Conservation (phyloP, 2,329 filamentous ascomycete species). For the Teratosphaeria zuluensis region DNA sequence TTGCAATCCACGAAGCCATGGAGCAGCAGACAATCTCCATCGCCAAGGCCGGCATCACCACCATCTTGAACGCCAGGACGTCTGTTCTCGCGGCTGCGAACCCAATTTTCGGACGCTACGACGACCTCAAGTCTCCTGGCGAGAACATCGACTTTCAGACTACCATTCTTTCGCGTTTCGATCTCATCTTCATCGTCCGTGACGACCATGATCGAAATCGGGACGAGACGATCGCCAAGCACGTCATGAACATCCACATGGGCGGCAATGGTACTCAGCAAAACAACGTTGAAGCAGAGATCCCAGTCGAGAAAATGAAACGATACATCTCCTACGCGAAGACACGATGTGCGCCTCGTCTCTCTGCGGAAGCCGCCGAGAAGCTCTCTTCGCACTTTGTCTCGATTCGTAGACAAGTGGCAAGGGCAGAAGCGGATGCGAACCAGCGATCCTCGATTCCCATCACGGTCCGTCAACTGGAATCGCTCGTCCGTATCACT, state of each 20-base stretch:
- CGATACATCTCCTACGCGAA: slow-evolving; percentile 96
- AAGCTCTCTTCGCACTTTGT: slow-evolving; percentile 97
- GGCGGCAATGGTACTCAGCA: slow-evolving; percentile 75
- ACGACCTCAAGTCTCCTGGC: slow-evolving; percentile 93
- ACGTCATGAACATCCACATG: slow-evolving; percentile 98
- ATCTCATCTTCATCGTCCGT: slow-evolving; percentile 99
- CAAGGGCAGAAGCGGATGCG: slow-evolving; percentile 78
- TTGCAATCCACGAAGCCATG: slow-evolving; percentile 99
- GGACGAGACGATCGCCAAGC: slow-evolving; percentile 87
- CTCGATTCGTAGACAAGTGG: slow-evolving; percentile 87
- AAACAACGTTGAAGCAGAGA: slow-evolving; percentile 53
- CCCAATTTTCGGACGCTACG: slow-evolving; percentile 94
- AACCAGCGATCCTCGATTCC: slow-evolving; percentile 89
- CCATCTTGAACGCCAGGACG: slow-evolving; percentile 90
- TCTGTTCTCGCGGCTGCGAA: slow-evolving; percentile 94
- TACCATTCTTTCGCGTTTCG: slow-evolving; percentile 93
- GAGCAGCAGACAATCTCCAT: slow-evolving; percentile 99
- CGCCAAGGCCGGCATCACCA: slow-evolving; percentile 96
- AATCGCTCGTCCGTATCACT: slow-evolving; percentile 94
- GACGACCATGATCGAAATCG: slow-evolving; percentile 85
- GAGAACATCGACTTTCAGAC: slow-evolving; percentile 99
- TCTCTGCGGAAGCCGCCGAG: slow-evolving; percentile 83
- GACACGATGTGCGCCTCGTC: slow-evolving; percentile 84
- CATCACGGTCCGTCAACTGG: slow-evolving; percentile 93
- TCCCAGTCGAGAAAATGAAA: slow-evolving; percentile 93